phyloP scores from a whole-genome alignment of 2,329 filamentous ascomycete species.

The Ophiocordyceps sinensis region DNA sequence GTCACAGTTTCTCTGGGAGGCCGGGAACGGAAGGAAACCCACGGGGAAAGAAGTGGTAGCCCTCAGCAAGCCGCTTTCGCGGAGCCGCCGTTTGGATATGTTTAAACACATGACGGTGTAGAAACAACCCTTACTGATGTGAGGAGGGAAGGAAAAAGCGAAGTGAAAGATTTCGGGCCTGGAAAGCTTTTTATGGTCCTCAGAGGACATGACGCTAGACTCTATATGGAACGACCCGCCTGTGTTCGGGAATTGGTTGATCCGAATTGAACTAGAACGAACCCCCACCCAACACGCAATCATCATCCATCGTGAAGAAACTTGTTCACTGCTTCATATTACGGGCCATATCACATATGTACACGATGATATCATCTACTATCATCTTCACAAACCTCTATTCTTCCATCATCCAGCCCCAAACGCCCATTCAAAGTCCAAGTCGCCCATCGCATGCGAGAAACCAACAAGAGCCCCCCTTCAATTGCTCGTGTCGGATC shows the following conservation, averaged over 20 bases:
- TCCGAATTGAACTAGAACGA: no score
- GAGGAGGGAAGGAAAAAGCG: slow-evolving; percentile 19
- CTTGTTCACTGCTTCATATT: no score
- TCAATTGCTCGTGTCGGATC: slow-evolving; percentile 12
- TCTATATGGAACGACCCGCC: neutral
- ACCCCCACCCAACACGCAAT: no score
- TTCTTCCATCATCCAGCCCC: no score
- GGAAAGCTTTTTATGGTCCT: slow-evolving; percentile 6
- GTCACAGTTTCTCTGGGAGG: slow-evolving; percentile 31
- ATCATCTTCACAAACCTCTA: no score
- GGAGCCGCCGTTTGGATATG: slow-evolving; percentile 31
- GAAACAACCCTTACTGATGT: slow-evolving; percentile 31
- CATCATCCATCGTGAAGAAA: no score
- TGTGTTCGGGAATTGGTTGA: no score
- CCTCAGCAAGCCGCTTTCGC: slow-evolving; percentile 40
- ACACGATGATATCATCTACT: no score
- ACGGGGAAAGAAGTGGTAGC: slow-evolving; percentile 27
- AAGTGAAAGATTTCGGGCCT: neutral
- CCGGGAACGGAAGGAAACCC: slow-evolving; percentile 42
- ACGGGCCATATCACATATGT: no score
- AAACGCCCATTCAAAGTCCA: neutral
- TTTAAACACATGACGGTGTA: slow-evolving; percentile 38
- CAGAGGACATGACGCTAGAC: neutral
- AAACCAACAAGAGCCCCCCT: neutral
- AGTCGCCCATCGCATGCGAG: neutral